A percentile compares a stretch with the other conserved stretches of the same genome.
These are phyloP conservation scores for Colletotrichum viniferum DNA, from an alignment of 2,329 filamentous ascomycete species.

Conservation along the genomic window DNA sequence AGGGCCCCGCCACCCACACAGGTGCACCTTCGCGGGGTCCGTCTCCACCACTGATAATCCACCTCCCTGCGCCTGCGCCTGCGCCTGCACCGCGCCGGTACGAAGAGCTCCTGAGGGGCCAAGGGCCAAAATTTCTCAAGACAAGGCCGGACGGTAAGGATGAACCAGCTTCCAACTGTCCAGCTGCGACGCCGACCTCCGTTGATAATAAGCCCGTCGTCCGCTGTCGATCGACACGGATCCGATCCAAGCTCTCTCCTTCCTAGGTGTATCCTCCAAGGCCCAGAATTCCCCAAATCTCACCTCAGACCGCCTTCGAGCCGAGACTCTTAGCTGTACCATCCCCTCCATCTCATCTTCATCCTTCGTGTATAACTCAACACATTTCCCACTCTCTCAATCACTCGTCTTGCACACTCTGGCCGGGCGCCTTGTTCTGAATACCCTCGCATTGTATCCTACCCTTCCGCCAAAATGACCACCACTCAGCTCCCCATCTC, in stretches of 20 bases:
- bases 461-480: conserved; percentile 47
- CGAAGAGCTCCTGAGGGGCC: neutral
- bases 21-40: conserved; percentile 11
- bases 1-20: conserved; percentile 15
- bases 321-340: neutral
- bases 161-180: neutral
- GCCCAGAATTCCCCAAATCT: conserved; percentile 8
- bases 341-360: neutral
- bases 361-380: neutral
- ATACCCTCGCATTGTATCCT: neutral
- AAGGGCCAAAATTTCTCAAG: neutral
- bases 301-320: conserved; percentile 9
- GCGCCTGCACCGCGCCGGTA: neutral
- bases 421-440: conserved; percentile 14
- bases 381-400: neutral
- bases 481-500: conserved; percentile 71
- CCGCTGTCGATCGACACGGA: neutral
- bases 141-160: neutral
- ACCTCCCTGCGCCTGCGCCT: conserved; percentile 2
- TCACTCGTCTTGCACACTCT: neutral
- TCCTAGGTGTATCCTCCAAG: neutral
- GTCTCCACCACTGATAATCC: neutral
- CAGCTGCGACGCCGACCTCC: neutral
- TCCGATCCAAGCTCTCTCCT: neutral
- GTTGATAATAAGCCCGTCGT: neutral